Conservation (phyloP, 352 stramenopile genomes). For the Phytophthora multivora region DNA sequence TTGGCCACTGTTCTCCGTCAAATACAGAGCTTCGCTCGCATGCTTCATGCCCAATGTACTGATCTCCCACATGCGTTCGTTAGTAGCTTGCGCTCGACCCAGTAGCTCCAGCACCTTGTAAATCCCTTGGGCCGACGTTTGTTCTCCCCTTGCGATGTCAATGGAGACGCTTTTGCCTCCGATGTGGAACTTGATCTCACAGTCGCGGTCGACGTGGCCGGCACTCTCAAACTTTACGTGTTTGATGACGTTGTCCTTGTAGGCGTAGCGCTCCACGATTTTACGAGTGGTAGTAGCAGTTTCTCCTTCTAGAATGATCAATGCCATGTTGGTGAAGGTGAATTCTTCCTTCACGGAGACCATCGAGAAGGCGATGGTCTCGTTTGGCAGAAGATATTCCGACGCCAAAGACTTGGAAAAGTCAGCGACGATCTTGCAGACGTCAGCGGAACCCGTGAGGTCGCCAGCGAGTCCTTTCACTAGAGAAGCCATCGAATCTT, state of each 20-base stretch:
- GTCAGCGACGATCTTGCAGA: constrained; percentile 49
- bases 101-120: constrained; percentile 68
- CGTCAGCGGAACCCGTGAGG: constrained; percentile 53
- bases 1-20: constrained; percentile 46
- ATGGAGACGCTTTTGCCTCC: constrained; percentile 47
- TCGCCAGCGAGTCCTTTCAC: constrained; percentile 58
- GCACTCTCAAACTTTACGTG: constrained; percentile 56
- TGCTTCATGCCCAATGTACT: constrained; percentile 49
- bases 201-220: constrained; percentile 54
- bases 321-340: constrained; percentile 65
- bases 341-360: constrained; percentile 65
- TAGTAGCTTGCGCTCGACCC: constrained; percentile 43
- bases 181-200: constrained; percentile 66
- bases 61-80: constrained; percentile 54
- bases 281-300: constrained; percentile 57
- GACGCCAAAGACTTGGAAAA: constrained; percentile 49
- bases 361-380: constrained; percentile 61
- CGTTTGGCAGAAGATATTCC: constrained; percentile 54
- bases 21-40: constrained; percentile 42
- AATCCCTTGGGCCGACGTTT: constrained; percentile 34
- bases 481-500: constrained; percentile 30
- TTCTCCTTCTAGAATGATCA: constrained; percentile 45
- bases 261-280: constrained; percentile 53
- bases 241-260: constrained; percentile 31
- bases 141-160: constrained; percentile 51